Evolutionary conservation across 192 early-diverging fungal species (phyloP).

Genomic region (Lunasporangiospora selenospora): DNA sequence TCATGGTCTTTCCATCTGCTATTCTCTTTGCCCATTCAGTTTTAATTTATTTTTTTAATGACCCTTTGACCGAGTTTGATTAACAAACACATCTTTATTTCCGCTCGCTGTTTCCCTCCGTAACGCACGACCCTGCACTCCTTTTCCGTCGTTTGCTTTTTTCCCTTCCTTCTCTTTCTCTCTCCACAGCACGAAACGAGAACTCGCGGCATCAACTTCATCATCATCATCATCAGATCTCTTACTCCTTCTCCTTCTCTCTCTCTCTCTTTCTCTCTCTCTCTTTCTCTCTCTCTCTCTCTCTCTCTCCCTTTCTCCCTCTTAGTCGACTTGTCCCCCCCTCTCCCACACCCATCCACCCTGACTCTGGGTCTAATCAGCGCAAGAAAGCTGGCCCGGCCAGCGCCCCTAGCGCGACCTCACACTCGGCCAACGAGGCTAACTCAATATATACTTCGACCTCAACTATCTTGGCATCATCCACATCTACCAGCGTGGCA

Average conservation of each 20-base stretch:
- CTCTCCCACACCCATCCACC: neutral
- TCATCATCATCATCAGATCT: no score
- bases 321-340: neutral
- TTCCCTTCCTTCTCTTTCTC: neutral
- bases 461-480: neutral
- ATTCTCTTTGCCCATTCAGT: no score
- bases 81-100: no score
- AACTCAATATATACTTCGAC: constrained; percentile 4
- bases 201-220: no score
- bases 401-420: neutral
- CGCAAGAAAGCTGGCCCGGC: no score
- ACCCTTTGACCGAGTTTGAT: no score
- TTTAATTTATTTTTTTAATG: no score
- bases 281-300: neutral
- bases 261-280: neutral
- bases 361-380: no score
- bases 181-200: neutral
- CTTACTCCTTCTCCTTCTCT: neutral
- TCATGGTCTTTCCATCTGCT: no score
- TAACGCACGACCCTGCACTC: no score
- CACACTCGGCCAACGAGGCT: constrained; percentile 3
- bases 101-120: no score
- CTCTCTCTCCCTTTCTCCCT: neutral
- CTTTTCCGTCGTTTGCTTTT: neutral
- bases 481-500: constrained; percentile 5